Percentiles rank a stretch among this genome's conserved stretches.
These are phyloP conservation scores for Eragrostis curvula DNA, from an alignment of 176 grass and related monocot species.

Conservation along the genomic window DNA sequence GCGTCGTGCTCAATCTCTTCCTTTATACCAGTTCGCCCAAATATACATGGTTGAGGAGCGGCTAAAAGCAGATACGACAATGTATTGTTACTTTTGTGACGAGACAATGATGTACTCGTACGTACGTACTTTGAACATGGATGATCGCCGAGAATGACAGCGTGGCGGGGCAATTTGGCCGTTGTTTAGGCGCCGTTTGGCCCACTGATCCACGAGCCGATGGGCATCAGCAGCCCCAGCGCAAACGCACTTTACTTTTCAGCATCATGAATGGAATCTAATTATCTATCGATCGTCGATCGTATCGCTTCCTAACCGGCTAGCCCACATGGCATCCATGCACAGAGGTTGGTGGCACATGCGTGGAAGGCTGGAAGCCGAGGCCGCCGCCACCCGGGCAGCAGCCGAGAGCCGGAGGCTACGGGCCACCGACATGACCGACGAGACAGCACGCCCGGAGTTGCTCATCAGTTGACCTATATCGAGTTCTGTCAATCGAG, in stretches of 20 bases:
- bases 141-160: neutral
- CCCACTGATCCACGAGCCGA: neutral
- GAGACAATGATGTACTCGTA: neutral
- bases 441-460: neutral
- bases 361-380: neutral
- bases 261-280: neutral
- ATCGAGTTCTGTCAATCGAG: too few relatives aligned
- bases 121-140: neutral
- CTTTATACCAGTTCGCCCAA: too few relatives aligned
- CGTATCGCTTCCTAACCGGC: neutral
- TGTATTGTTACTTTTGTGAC: neutral
- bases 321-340: neutral
- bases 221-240: neutral
- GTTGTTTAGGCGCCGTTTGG: neutral
- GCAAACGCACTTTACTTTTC: neutral
- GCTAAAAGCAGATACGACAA: too few relatives aligned
- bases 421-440: constrained; percentile 3
- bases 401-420: neutral
- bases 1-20: too few relatives aligned
- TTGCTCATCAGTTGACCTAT: too few relatives aligned
- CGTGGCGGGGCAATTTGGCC: neutral
- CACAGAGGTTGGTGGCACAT: neutral
- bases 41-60: too few relatives aligned
- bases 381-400: neutral
- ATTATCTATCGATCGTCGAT: neutral